These are phyloP conservation scores for Trypanosoma cruzi DNA, from an alignment of 208 protist species.

Conservation along the genomic window DNA sequence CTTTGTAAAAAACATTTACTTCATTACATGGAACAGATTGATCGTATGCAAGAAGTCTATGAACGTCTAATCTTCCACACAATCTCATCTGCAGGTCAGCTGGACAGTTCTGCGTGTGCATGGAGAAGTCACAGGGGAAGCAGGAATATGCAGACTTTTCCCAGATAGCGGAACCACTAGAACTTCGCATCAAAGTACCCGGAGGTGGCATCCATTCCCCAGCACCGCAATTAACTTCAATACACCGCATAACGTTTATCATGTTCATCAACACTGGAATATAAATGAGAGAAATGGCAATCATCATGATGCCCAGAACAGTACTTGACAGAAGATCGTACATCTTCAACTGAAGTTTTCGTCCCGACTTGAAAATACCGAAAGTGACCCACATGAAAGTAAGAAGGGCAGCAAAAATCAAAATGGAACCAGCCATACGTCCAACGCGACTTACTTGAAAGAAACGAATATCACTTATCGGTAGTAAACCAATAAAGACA, in stretches of 20 bases:
- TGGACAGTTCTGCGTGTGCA: conserved; percentile 52
- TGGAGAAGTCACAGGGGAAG: conserved; percentile 42
- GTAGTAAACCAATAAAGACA: conserved; percentile 33
- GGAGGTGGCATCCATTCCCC: conserved; percentile 34
- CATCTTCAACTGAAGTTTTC: conserved; percentile 30
- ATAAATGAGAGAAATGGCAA: conserved; percentile 54
- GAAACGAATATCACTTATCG: conserved; percentile 21
- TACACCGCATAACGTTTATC: conserved; percentile 61
- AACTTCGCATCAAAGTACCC: conserved; percentile 25
- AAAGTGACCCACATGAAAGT: conserved; percentile 44
- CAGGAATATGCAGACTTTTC: conserved; percentile 27
- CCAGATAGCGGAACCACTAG: background rate
- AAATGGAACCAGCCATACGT: conserved; percentile 25
- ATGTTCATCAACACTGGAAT: conserved; percentile 61
- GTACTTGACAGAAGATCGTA: conserved; percentile 14
- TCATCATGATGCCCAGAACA: conserved; percentile 40
- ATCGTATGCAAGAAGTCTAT: conserved; percentile 61
- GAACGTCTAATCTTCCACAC: conserved; percentile 23
- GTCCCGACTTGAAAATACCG: conserved; percentile 38
- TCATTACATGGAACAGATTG: conserved; percentile 43
- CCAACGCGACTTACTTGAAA: conserved; percentile 49
- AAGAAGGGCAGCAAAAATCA: conserved; percentile 24
- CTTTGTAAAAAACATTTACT: conserved; percentile 46
- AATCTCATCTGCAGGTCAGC: conserved; percentile 29
- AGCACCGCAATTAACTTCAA: conserved; percentile 34